These are phyloP conservation scores for Ustilago nuda DNA, from an alignment of 1,284 basidiomycete genomes.

Conservation along the genomic window DNA sequence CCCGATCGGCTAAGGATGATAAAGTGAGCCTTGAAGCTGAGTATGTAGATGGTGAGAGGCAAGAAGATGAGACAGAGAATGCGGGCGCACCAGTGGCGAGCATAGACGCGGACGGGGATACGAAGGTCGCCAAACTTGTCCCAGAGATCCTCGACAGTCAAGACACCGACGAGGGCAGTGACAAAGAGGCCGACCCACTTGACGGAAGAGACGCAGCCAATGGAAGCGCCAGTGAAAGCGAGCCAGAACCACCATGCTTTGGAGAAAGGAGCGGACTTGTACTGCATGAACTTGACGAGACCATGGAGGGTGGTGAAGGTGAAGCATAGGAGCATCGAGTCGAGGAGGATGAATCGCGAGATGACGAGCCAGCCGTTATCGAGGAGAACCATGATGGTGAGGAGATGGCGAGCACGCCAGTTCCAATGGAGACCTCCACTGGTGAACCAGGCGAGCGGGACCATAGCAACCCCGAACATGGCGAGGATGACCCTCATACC, in stretches of 20 bases:
- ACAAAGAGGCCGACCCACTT: constrained; percentile 98
- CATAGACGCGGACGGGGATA: constrained; percentile 87
- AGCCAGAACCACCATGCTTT: constrained; percentile 98
- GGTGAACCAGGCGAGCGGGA: constrained; percentile 95
- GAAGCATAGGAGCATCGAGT: constrained; percentile 98
- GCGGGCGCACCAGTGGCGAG: constrained; percentile 90
- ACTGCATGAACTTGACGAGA: constrained; percentile 94
- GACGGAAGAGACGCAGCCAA: constrained; percentile 94
- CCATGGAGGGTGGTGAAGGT: constrained; percentile 96
- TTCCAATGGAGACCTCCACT: constrained; percentile 95
- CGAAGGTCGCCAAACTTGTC: constrained; percentile 95
- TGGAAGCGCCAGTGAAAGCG: constrained; percentile 86
- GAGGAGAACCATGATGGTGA: constrained; percentile 88
- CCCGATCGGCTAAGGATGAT: constrained; percentile 91
- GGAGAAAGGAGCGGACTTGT: constrained; percentile 86
- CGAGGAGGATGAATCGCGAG: constrained; percentile 94
- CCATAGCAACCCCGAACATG: constrained; percentile 91
- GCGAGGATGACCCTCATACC: constrained; percentile 96
- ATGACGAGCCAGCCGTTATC: constrained; percentile 97
- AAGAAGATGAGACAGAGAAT: constrained; percentile 86
- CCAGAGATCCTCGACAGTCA: constrained; percentile 98
- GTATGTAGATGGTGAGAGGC: constrained; percentile 90
- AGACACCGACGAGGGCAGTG: constrained; percentile 91
- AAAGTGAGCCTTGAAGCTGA: constrained; percentile 96
- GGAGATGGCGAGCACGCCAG: constrained; percentile 86